These are phyloP conservation scores for Lanmaoa rubissima DNA, from an alignment of 768 basidiomycete species.

Conservation along the genomic window DNA sequence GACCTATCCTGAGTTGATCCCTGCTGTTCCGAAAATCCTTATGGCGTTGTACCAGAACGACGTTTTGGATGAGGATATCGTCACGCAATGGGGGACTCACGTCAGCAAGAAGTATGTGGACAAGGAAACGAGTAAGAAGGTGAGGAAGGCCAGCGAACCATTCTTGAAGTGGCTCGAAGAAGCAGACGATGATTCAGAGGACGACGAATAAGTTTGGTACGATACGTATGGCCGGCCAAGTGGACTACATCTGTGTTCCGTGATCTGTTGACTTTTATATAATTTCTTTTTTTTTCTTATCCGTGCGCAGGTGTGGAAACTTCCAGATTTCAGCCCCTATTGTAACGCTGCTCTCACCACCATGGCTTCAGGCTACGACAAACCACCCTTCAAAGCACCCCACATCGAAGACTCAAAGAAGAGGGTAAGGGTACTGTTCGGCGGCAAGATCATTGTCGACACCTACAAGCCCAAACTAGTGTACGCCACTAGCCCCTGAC, in stretches of 20 bases:
- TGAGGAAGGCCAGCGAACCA: slow-evolving; percentile 92
- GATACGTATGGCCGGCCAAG: not conserved
- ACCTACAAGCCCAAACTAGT: slow-evolving; percentile 57
- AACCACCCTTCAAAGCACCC: slow-evolving; percentile 39
- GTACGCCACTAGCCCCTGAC: slow-evolving; percentile 37
- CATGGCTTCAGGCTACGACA: slow-evolving; percentile 19
- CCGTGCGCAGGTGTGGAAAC: not conserved
- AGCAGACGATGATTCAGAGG: slow-evolving; percentile 64
- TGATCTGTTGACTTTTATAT: slow-evolving; percentile 16
- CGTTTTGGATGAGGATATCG: slow-evolving; percentile 86
- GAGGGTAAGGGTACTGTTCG: slow-evolving; percentile 54
- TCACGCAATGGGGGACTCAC: slow-evolving; percentile 92
- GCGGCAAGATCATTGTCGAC: slow-evolving; percentile 52
- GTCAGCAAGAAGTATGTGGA: slow-evolving; percentile 97
- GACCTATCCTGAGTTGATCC: slow-evolving; percentile 65
- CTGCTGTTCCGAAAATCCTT: slow-evolving; percentile 82
- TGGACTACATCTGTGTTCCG: not conserved
- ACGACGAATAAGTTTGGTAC: slow-evolving; percentile 27
- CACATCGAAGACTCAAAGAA: slow-evolving; percentile 48
- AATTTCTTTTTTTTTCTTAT: not conserved
- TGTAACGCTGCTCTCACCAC: not conserved
- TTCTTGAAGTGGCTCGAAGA: slow-evolving; percentile 96
- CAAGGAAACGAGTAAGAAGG: slow-evolving; percentile 92
- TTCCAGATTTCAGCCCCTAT: not conserved
- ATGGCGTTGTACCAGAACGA: slow-evolving; percentile 95